These are phyloP conservation scores for Sporothrix variecibatus DNA, from an alignment of 2,329 filamentous ascomycete species.

Conservation along the genomic window DNA sequence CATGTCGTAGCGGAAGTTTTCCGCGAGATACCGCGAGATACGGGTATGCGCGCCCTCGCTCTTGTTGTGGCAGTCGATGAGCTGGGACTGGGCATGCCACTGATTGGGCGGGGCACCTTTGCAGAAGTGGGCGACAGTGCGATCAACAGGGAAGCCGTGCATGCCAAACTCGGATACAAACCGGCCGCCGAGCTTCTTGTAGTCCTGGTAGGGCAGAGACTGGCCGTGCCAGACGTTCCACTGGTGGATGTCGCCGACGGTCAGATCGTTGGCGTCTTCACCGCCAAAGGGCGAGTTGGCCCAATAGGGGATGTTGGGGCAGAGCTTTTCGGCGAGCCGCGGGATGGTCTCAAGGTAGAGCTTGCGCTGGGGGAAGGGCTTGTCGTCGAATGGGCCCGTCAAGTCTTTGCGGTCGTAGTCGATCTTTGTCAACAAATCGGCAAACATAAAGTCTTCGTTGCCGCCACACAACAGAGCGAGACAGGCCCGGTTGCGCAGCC, in stretches of 20 bases:
- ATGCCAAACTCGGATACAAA: conserved; percentile 97
- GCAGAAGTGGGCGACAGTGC: conserved; percentile 76
- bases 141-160: conserved; percentile 83
- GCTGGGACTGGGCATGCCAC: conserved; percentile 79
- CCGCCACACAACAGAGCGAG: conserved; percentile 90
- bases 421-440: conserved; percentile 67
- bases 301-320: conserved; percentile 74
- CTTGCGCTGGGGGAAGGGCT: conserved; percentile 85
- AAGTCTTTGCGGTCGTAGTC: conserved; percentile 80
- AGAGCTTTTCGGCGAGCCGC: conserved; percentile 68
- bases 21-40: conserved; percentile 83
- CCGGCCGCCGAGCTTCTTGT: conserved; percentile 78
- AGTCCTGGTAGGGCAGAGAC: conserved; percentile 89
- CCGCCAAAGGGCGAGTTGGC: conserved; percentile 79
- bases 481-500: conserved; percentile 81
- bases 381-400: conserved; percentile 74
- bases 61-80: conserved; percentile 95
- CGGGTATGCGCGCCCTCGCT: conserved; percentile 84
- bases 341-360: conserved; percentile 90
- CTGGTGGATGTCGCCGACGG: conserved; percentile 87
- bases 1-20: conserved; percentile 74
- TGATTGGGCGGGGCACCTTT: conserved; percentile 54
- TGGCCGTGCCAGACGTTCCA: conserved; percentile 95
- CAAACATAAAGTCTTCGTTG: conserved; percentile 59
- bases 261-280: conserved; percentile 71